Base-by-base conservation (phyloP, 768 basidiomycete genomes). In the Trametes maxima region DNA sequence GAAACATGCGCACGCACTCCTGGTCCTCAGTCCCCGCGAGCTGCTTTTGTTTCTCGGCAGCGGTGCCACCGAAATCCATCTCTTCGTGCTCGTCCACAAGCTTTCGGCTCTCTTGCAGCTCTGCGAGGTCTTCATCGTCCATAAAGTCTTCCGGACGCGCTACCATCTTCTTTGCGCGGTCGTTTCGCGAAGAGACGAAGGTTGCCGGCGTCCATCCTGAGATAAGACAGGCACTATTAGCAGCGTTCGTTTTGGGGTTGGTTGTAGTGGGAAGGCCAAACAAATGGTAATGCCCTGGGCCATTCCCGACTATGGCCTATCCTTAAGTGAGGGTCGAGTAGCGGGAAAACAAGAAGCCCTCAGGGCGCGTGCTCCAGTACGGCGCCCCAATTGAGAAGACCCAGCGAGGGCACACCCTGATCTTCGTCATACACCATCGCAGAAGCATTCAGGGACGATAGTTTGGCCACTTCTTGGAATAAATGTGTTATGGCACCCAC, bases 121-220 rank as follows among this genome's bases (percentile, higher is more conserved):
- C 93, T 46, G 90, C 86, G 16, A 98, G 78, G 72, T 98, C 97
- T 75, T 99, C 97, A 44, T 98, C 97, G 76, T 99, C 97, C 97
- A 99, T 98, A 71, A 93, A 98, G 71, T 97, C 94, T 74, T 96
- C 93, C 0, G 94, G 89, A 35, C 82, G 81, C n/a, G 80, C 75
- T 2, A 74, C 76, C 67, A 83, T 80, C 66, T 82, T 74, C 72
- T 88, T 88, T 47, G 85, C 85, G 49, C 95, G 85, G 45, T 92
- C 89, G 28, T 72, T 74, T 35, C 95, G 84, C 7, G 95, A 97
- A 0, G 96, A 98, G 14, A 92, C 87, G 74, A 98, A 99, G 2
- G 92, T 92, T 36, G 90, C 83, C 0, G 97, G 97, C 8, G 93
- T 74, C 95, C 95, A 99, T 86, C 96, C 95, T 97, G 66, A n/a